phyloP scores from a whole-genome alignment of 371 early-diverging fungal species.

The Mortierella sp. region DNA sequence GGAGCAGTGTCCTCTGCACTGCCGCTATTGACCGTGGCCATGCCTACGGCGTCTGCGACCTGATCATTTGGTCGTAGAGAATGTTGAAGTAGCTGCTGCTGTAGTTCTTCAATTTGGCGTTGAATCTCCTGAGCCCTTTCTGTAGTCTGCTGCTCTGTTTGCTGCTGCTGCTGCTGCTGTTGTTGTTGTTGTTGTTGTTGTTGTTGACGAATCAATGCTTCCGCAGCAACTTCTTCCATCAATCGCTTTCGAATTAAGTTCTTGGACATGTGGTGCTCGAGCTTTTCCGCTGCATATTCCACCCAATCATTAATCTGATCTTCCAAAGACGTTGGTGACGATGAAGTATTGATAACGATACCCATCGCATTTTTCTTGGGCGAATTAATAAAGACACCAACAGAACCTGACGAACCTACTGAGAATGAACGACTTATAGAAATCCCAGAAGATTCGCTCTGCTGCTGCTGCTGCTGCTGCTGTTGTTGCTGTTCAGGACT shows the following conservation, averaged over 20 bases:
- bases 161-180: conserved; percentile 18
- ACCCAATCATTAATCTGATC: conserved; percentile 42
- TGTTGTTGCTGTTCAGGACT: conserved; percentile 10
- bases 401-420: neutral
- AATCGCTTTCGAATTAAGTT: conserved; percentile 24
- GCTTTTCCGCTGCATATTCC: conserved; percentile 32
- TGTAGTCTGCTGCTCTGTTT: conserved; percentile 23
- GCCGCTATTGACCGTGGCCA: no score
- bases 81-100: conserved; percentile 23
- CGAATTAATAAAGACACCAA: no score
- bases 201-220: conserved; percentile 24
- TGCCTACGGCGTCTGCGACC: no score
- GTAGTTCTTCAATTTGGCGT: conserved; percentile 27
- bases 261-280: conserved; percentile 33
- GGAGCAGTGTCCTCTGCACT: no score
- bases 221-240: conserved; percentile 34
- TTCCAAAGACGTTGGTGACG: conserved; percentile 6
- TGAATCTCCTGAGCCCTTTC: conserved; percentile 20
- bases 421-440: neutral
- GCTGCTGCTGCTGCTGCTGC: no score
- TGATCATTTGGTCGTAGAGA: neutral
- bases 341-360: neutral
- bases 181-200: conserved; percentile 24
- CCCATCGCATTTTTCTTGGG: no score
- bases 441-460: neutral